Base-by-base conservation (phyloP, 345 rosid genomes). In the Psidium friedrichsthalianum region DNA sequence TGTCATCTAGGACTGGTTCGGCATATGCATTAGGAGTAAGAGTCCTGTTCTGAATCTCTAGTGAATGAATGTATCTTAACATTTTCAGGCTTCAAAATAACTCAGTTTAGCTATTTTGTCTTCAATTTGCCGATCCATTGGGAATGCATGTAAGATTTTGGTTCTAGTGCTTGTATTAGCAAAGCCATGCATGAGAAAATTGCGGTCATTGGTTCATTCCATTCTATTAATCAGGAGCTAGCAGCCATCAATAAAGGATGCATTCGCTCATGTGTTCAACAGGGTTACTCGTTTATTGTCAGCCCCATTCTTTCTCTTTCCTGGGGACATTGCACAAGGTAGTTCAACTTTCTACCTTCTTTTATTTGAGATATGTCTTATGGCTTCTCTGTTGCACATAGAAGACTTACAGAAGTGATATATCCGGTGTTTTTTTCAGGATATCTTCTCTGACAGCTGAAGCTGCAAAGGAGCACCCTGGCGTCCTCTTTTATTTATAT, bases 251-350 rank as follows among this genome's bases (percentile, higher is more conserved):
- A 97, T 97, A 84, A 93, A 74, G 88, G 94, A 93, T 89, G 98
- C 98, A 53, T 96, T 93, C 84, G 89, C 88, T 90, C 85, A 52
- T 97, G 99, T 84, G 94, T 97, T 87, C 88, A 55, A 88, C 91
- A 89, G 99, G 24, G 98, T 96, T 1, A 88, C 83, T 86, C 96
- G 96, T 27, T 96, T 97, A 83, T 97, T 84, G 94, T 97, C 54
- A 93, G 95, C 89, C 98, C 99, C 99, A 5, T 97, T 96, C 90
- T 97, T 97, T 86, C 94, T 97, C 82, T 95, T 94, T 86, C 98
- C 98, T 1, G 99, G 99, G 85, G 98, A 86, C 98, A 97, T 74
- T 97, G 99, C 91, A 93, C 89, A 92, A 91, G 98, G 98, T 97
- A 90, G 13, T 54, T 90, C 82, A 82, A 87, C 59, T 21, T 69